Evolutionary conservation across 2,329 filamentous ascomycete species (phyloP).

Genomic region (Bertia moriformis): DNA sequence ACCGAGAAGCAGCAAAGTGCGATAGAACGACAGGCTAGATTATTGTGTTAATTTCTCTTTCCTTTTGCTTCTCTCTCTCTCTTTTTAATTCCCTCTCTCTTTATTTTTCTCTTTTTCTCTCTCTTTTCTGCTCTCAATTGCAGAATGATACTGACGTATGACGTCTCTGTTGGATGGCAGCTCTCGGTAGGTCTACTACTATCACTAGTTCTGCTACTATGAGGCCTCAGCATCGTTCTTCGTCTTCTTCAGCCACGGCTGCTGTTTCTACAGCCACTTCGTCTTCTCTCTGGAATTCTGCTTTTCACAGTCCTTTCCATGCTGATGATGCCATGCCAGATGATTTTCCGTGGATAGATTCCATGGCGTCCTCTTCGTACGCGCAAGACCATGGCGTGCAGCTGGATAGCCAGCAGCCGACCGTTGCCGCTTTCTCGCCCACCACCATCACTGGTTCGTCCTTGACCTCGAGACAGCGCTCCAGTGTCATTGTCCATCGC

Average conservation of each 20-base stretch:
- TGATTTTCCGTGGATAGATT: background rate
- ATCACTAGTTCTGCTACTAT: too few species aligned
- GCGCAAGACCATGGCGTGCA: background rate
- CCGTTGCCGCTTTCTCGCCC: slow-evolving; percentile 58
- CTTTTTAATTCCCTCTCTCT: background rate
- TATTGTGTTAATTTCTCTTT: too few species aligned
- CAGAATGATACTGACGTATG: background rate
- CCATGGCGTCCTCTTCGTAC: background rate
- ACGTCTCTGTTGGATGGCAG: background rate
- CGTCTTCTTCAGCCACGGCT: too few species aligned
- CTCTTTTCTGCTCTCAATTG: background rate
- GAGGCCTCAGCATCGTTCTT: too few species aligned
- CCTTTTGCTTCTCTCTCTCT: background rate
- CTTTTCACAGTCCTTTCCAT: too few species aligned
- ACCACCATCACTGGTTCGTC: slow-evolving; percentile 44
- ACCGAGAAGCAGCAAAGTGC: too few species aligned
- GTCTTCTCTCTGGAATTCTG: too few species aligned
- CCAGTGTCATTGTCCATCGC: slow-evolving; percentile 88
- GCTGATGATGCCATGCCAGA: background rate
- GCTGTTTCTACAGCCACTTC: too few species aligned
- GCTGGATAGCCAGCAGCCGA: slow-evolving; percentile 8
- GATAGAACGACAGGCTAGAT: too few species aligned
- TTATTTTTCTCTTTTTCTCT: background rate
- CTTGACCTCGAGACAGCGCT: slow-evolving; percentile 60
- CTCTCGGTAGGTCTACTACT: too few species aligned